Evolutionary conservation across 2,329 filamentous ascomycete genomes (phyloP), one percentile per base, ranked within the genome.

Genomic region (Arthrobotrys musiformis): DNA sequence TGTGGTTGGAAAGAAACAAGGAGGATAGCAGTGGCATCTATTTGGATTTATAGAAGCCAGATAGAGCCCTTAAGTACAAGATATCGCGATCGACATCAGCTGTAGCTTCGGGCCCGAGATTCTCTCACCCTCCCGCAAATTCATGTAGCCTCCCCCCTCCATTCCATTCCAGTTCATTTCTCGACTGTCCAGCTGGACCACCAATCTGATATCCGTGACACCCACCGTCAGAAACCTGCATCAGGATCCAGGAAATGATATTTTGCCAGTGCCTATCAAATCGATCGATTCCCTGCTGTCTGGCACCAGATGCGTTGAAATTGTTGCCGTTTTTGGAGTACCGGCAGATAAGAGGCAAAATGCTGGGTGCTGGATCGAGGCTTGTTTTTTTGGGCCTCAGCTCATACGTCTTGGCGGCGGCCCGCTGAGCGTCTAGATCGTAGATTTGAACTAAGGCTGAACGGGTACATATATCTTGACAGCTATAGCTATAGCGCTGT

Each of bases 321-420:
- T 26, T 72, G 68, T 72, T 72, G 28, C 68, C 60, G 19, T 56
- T 64, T 64, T 58, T 26, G 56, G 37, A 37, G 30, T 58, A 37
- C 68, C 68, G 60, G 68, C 46, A 72, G 68, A 72, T 72, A 7
- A 30, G 9, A 46, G 17, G 19, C 11, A 50, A 37, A 54, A 33
- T 22, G 2, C 17, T 6, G 30, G 33, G n/a, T 58, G 15, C 54
- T 58, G 24, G 19, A 15, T 37, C 17, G 19, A 58, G 54, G 33
- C 54, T 58, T 40, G 54, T 37, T 58, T 17, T 1, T 24, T 58
- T 40, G 52, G 40, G n/a, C n/a, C 30, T 15, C 37, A 40, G 52
- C 52, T 58, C 30, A 5, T 48, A 15, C 15, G 44, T 28, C 15
- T 30, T n/a, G 26, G 52, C n/a, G n/a, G n/a, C n/a, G 4, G 24